Evolutionary conservation across 1,284 basidiomycete genomes (phyloP).

Genomic region (Cryptococcus hybrid): DNA sequence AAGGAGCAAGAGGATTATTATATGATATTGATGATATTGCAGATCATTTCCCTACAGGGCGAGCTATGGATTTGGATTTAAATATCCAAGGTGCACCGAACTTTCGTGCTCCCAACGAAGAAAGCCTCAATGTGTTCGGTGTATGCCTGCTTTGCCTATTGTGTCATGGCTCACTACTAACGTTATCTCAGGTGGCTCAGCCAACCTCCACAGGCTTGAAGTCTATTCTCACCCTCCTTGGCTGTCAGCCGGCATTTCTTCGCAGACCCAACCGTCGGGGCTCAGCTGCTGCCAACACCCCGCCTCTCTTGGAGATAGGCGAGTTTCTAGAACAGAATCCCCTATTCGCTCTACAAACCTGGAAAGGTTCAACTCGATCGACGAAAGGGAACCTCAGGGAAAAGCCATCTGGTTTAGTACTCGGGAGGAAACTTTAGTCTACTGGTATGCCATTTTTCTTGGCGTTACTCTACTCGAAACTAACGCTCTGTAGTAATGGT

Average conservation of each 20-base stretch:
- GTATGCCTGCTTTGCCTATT: constrained; percentile 34
- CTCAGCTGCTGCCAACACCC: constrained; percentile 1
- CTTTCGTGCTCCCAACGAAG: constrained; percentile 77
- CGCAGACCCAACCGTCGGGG: constrained; percentile 2
- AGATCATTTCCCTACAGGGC: constrained; percentile 78
- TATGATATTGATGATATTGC: constrained; percentile 6
- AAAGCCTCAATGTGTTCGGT: constrained; percentile 83
- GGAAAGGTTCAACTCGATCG: not conserved
- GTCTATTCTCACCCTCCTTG: constrained; percentile 84
- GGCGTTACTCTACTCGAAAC: not conserved
- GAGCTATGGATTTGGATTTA: constrained; percentile 85
- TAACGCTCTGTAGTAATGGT: constrained; percentile 64
- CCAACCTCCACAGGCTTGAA: constrained; percentile 90
- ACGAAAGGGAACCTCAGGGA: constrained; percentile 17
- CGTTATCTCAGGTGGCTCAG: constrained; percentile 62
- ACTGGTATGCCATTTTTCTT: constrained; percentile 22
- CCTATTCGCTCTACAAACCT: not conserved
- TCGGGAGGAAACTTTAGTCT: constrained; percentile 51
- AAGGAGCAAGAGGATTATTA: constrained; percentile 2
- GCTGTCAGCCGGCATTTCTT: constrained; percentile 63
- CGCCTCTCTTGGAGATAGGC: not conserved
- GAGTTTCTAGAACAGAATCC: constrained; percentile 13
- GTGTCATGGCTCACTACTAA: not conserved
- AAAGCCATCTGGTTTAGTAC: constrained; percentile 56
- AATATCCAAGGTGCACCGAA: constrained; percentile 91